These are phyloP conservation scores for Mucor velutinosus DNA, from an alignment of 371 early-diverging fungal species.

Conservation along the genomic window DNA sequence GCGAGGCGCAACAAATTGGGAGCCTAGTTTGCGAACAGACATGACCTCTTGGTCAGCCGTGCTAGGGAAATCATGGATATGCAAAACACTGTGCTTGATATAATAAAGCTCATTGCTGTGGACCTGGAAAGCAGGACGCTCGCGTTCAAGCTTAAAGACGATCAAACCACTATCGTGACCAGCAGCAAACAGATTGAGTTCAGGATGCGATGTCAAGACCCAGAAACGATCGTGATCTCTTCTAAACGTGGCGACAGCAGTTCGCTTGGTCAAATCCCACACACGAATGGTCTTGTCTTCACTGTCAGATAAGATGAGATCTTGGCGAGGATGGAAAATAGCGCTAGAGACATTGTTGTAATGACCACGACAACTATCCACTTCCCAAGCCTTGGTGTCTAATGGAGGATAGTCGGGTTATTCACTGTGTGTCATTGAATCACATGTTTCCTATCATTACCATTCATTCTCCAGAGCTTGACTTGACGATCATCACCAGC, in stretches of 20 bases:
- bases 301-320: constrained; percentile 89
- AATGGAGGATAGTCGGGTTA: background rate
- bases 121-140: constrained; percentile 88
- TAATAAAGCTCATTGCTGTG: constrained; percentile 83
- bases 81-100: constrained; percentile 82
- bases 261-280: constrained; percentile 96
- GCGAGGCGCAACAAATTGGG: constrained; percentile 71
- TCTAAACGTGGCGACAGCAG: constrained; percentile 89
- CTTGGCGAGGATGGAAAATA: constrained; percentile 92
- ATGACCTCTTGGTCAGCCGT: constrained; percentile 77
- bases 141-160: constrained; percentile 96
- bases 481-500: constrained; percentile 98
- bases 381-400: constrained; percentile 97
- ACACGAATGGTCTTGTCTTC: constrained; percentile 98
- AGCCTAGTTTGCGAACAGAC: constrained; percentile 69
- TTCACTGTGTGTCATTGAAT: background rate
- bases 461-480: constrained; percentile 98
- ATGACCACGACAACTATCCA: constrained; percentile 97
- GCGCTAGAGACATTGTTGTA: constrained; percentile 96
- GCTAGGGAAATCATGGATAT: constrained; percentile 77
- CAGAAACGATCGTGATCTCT: constrained; percentile 98
- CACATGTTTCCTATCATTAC: constrained; percentile 34
- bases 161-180: constrained; percentile 98
- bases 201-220: constrained; percentile 94
- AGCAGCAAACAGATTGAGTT: constrained; percentile 94